Evolutionary conservation across 495 filamentous ascomycete genomes (phyloP).

Genomic region (Podospora pseudocomata): DNA sequence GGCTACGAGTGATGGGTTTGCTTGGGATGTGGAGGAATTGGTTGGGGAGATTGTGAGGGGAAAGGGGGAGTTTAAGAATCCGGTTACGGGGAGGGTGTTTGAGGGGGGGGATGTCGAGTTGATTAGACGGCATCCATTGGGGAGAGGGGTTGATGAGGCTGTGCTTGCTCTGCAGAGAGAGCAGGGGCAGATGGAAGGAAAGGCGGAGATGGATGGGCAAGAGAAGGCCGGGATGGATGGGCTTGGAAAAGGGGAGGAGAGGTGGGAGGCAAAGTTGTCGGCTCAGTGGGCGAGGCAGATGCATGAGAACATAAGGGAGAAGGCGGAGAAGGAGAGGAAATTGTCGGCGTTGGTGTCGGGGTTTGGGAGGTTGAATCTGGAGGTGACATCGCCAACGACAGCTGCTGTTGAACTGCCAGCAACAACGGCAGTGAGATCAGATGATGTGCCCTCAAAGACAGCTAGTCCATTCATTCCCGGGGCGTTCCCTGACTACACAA

Average conservation of each 20-base stretch:
- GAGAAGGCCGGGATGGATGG: not conserved
- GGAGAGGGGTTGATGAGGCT: not conserved
- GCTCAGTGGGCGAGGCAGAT: not conserved
- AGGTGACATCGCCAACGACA: not conserved
- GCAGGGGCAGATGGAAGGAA: not conserved
- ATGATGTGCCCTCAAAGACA: not conserved
- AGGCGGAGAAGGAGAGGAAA: not conserved
- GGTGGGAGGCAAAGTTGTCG: not conserved
- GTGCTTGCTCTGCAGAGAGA: not conserved
- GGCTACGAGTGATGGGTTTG: not conserved
- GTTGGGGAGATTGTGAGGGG: not conserved
- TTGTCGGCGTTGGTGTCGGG: not conserved
- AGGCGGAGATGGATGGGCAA: not conserved
- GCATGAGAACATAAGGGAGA: not conserved
- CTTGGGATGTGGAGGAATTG: slow-evolving; percentile 5
- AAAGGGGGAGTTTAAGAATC: not conserved
- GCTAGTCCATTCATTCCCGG: no score
- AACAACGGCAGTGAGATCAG: not conserved
- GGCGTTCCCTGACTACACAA: not conserved
- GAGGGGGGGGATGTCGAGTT: not conserved
- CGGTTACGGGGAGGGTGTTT: not conserved
- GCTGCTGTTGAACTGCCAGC: not conserved
- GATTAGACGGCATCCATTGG: slow-evolving; percentile 7
- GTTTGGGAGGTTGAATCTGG: not conserved
- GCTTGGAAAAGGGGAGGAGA: not conserved